These are phyloP conservation scores for Biscogniauxia sp. DNA, from an alignment of 2,329 filamentous ascomycete species.

Conservation along the genomic window DNA sequence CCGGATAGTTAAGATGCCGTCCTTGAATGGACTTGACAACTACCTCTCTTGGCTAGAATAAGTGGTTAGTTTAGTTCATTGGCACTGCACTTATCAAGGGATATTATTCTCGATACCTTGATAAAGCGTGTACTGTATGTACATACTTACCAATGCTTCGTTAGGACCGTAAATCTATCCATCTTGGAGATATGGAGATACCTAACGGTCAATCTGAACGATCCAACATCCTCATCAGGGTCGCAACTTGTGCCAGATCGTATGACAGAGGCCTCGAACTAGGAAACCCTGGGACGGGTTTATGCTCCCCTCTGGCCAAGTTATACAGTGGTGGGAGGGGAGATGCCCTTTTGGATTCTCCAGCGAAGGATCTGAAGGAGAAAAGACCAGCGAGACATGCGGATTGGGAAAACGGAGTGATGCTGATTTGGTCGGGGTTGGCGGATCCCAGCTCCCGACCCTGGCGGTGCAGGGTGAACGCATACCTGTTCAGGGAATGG, in stretches of 20 bases:
- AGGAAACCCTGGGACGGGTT: conserved; percentile 1
- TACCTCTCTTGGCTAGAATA: neutral
- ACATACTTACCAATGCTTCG: neutral
- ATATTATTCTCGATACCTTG: too few relatives aligned
- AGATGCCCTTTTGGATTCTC: conserved; percentile 4
- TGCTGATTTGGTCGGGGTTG: conserved; percentile 28
- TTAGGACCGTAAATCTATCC: neutral
- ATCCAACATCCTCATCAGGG: conserved; percentile 6
- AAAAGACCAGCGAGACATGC: conserved; percentile 19
- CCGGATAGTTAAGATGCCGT: neutral
- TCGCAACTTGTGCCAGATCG: neutral
- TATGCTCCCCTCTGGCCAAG: conserved; percentile 14
- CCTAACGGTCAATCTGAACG: neutral
- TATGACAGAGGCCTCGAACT: conserved; percentile 4
- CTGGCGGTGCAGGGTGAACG: conserved; percentile 16
- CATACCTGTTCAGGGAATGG: conserved; percentile 12
- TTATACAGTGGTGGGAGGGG: conserved; percentile 4
- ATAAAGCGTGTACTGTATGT: neutral
- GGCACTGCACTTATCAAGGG: too few relatives aligned
- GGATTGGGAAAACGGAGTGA: conserved; percentile 21
- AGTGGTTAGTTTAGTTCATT: neutral
- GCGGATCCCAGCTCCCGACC: conserved; percentile 24
- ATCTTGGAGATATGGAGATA: neutral
- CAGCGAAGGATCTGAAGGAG: conserved; percentile 15
- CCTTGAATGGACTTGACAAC: neutral